phyloP scores from a whole-genome alignment of 2,329 filamentous ascomycete species.

The Aspergillus sp. region DNA sequence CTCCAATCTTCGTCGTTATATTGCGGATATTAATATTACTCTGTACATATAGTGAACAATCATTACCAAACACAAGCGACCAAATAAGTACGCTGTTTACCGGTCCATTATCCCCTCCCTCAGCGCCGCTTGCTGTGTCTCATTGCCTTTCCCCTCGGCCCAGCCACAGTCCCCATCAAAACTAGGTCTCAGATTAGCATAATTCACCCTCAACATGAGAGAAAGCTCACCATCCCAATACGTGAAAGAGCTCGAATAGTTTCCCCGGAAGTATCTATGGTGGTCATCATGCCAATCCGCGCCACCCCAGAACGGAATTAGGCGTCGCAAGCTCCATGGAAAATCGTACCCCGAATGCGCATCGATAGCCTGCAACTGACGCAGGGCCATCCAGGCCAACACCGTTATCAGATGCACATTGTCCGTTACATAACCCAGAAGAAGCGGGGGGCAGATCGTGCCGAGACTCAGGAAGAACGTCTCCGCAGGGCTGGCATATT shows the following conservation, averaged over 20 bases:
- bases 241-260: slow-evolving; percentile 93
- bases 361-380: slow-evolving; percentile 94
- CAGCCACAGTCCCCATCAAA: slow-evolving; percentile 24
- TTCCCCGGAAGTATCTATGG: slow-evolving; percentile 96
- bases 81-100: not conserved
- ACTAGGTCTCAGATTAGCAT: slow-evolving; percentile 7
- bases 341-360: slow-evolving; percentile 97
- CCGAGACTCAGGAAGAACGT: slow-evolving; percentile 88
- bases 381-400: slow-evolving; percentile 88
- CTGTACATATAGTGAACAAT: not conserved
- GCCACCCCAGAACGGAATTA: slow-evolving; percentile 88
- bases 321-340: slow-evolving; percentile 88
- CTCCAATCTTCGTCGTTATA: not conserved
- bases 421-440: slow-evolving; percentile 75
- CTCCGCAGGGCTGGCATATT: slow-evolving; percentile 95
- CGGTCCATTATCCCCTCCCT: not conserved
- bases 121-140: not conserved
- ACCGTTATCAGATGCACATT: slow-evolving; percentile 93
- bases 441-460: slow-evolving; percentile 73
- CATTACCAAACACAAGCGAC: not conserved
- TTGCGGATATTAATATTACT: slow-evolving; percentile 3
- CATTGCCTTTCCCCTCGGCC: slow-evolving; percentile 20
- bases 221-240: slow-evolving; percentile 73
- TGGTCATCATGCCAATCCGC: slow-evolving; percentile 93
- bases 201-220: not conserved